Conservation (phyloP, 129 eudicot species). For the Flaveria sonorensis region DNA sequence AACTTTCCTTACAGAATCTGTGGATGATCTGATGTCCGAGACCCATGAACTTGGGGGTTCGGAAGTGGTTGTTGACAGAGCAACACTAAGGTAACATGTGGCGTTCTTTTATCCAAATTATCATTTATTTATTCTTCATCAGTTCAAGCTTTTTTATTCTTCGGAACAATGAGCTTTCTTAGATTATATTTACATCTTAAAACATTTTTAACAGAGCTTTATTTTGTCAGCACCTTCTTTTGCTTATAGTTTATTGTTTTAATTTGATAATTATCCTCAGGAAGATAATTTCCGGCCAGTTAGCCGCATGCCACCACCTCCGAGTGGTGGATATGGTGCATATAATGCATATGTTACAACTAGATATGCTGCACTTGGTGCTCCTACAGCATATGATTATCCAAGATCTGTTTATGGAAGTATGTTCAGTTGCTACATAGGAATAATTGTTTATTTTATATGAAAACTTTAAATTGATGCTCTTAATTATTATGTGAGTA, state of each 20-base stretch:
- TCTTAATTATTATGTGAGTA: constrained; percentile 13
- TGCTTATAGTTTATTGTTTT: constrained; percentile 9
- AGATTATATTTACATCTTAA: background rate
- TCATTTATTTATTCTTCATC: constrained; percentile 11
- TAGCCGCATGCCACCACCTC: constrained; percentile 50
- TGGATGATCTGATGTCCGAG: constrained; percentile 92
- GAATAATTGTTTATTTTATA: background rate
- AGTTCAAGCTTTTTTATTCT: background rate
- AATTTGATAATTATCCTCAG: constrained; percentile 35
- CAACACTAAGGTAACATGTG: constrained; percentile 76
- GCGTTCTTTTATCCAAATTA: constrained; percentile 9
- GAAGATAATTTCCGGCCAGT: constrained; percentile 83
- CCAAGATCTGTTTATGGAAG: constrained; percentile 80
- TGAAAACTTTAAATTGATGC: background rate
- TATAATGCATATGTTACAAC: constrained; percentile 95
- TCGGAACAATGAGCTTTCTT: background rate
- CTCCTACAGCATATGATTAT: constrained; percentile 90
- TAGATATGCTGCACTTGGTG: constrained; percentile 94
- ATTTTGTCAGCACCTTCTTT: background rate
- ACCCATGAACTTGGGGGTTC: constrained; percentile 97
- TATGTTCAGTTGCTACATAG: constrained; percentile 40
- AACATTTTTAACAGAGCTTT: background rate
- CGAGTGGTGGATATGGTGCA: constrained; percentile 86
- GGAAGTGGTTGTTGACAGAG: constrained; percentile 88
- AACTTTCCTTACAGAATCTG: constrained; percentile 60